Evolutionary conservation across 306 rosid genomes (phyloP).

Genomic region (Glycine tomentella): DNA sequence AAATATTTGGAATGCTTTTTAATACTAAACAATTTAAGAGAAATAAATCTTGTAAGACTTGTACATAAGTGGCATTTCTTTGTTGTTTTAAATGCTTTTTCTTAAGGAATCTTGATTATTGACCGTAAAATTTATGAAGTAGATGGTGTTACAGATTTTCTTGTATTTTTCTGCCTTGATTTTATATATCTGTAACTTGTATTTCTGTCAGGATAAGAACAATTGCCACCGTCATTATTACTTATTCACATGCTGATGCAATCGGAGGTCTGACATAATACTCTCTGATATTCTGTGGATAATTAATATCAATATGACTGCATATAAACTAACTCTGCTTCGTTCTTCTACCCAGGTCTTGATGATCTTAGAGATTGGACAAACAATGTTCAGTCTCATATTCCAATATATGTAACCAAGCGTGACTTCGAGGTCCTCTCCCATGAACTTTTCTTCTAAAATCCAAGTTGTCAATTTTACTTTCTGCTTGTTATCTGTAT

Average conservation of each 20-base stretch:
- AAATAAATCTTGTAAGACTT: not conserved
- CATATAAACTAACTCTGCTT: slow-evolving; percentile 39
- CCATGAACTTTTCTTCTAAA: slow-evolving; percentile 44
- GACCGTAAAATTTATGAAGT: slow-evolving; percentile 24
- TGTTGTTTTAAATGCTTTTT: slow-evolving; percentile 15
- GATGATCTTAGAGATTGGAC: slow-evolving; percentile 99
- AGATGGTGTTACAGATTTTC: slow-evolving; percentile 37
- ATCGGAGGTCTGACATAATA: slow-evolving; percentile 78
- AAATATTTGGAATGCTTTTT: slow-evolving; percentile 34
- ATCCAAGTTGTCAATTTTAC: slow-evolving; percentile 24
- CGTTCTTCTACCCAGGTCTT: slow-evolving; percentile 63
- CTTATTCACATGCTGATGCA: slow-evolving; percentile 99
- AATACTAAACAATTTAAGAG: slow-evolving; percentile 6
- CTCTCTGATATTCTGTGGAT: slow-evolving; percentile 43
- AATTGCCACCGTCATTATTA: slow-evolving; percentile 89
- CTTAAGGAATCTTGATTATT: slow-evolving; percentile 17
- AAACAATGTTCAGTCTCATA: slow-evolving; percentile 84
- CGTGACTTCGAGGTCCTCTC: slow-evolving; percentile 89
- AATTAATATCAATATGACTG: slow-evolving; percentile 36
- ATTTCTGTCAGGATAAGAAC: slow-evolving; percentile 94
- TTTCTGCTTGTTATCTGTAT: slow-evolving; percentile 9
- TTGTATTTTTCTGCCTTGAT: slow-evolving; percentile 39
- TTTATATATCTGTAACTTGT: slow-evolving; percentile 54
- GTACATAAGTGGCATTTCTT: slow-evolving; percentile 13
- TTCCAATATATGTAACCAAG: slow-evolving; percentile 86